Evolutionary conservation across 306 rosid species (phyloP), one percentile per base, ranked within the genome.

Genomic region (Corylus heterophylla): DNA sequence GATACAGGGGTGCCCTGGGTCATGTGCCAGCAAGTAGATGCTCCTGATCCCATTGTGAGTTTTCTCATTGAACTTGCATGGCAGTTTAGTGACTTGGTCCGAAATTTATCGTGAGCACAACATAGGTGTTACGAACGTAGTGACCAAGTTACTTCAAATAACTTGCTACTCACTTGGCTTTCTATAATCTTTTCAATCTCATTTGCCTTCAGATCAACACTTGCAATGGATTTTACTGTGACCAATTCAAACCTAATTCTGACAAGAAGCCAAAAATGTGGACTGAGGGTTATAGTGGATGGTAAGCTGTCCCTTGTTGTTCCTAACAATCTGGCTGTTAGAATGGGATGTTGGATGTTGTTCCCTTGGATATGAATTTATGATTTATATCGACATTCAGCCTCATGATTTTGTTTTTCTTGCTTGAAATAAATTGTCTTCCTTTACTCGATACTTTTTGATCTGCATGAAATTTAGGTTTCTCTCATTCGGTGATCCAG

Each of bases 1-100:
- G 87, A 93, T 81, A 95, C 98, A 7, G 98, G 98, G 52, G 98
- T 95, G 67, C 98, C 98, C 49, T 95, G 98, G 98, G 90, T 91
- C 83, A 95, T 95, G 98, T 92, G 98, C 87, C 91, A 89, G 84
- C 98, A 92, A 81, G 80, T 78, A 4, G 87, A 95, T 82, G 98
- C 98, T 77, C 98, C 98, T 14, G 90, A 90, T 82, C 97, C 98
- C 69, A 90, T 95, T 81, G 98, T 95, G 87, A 85, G 94, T 54
- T 84, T 69, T 83, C 55, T 78, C 64, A 12, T 75, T 71, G 50
- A 49, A 27, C 39, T 73, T 67, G 17, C 9, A 5, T 52, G 59
- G 17, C 14, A 45, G 42, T 67, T 67, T 42, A 39, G 18, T 18
- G 13, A 37, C 50, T 67, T 67, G 4, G 4, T 49, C 52, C 11